Evolutionary conservation across 106 monocot genomes (phyloP).

Genomic region (Dactylorhiza incarnata): DNA sequence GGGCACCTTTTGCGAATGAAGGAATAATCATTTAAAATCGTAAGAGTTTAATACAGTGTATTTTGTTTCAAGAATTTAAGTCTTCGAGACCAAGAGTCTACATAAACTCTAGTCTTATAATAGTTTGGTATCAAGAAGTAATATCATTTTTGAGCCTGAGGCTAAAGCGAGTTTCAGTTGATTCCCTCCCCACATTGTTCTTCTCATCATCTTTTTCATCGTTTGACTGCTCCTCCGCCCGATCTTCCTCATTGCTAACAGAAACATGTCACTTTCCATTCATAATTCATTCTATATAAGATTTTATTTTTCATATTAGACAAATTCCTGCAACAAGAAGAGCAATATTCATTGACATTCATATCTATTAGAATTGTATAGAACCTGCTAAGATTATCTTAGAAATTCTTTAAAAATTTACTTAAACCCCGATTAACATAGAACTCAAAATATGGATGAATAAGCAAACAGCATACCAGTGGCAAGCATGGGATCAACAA

Average conservation of each 20-base stretch:
- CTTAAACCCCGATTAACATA: not conserved
- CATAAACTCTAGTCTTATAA: too few relatives aligned
- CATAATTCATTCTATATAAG: not conserved
- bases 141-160: too few relatives aligned
- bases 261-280: not conserved
- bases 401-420: not conserved
- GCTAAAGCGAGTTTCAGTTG: too few relatives aligned
- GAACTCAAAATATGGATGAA: not conserved
- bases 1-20: too few relatives aligned
- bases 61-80: too few relatives aligned
- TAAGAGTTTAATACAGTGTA: too few relatives aligned
- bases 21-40: too few relatives aligned
- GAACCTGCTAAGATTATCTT: not conserved
- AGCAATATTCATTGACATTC: not conserved
- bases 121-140: too few relatives aligned
- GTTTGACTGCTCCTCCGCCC: too few relatives aligned
- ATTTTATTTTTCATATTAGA: not conserved
- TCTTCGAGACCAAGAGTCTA: too few relatives aligned
- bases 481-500: constrained; percentile 97
- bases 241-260: not conserved
- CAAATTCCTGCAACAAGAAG: not conserved
- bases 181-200: too few relatives aligned
- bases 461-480: constrained; percentile 44
- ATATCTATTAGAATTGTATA: not conserved
- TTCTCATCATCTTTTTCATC: too few relatives aligned